Base-by-base conservation (phyloP, 1,139 yeast genomes). In the Meyerozyma guilliermondii region DNA sequence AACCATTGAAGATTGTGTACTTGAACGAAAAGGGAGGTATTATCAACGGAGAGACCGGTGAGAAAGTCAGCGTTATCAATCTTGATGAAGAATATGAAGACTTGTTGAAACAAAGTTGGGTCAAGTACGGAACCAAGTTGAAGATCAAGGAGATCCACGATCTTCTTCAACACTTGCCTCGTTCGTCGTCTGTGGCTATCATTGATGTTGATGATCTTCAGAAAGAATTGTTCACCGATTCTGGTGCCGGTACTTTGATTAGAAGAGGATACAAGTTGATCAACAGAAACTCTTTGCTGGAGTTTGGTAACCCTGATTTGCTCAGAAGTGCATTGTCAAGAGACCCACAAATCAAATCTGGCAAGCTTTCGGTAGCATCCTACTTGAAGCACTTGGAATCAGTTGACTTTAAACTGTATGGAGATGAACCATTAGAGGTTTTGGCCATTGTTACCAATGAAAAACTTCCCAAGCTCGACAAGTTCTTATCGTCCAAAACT, bases 231-330 rank as follows among this genome's bases (percentile, higher is more conserved):
- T 92, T 92, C 68, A 92, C 99, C 41, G 98, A 94, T 62, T 86
- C 96, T 13, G 99, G 99, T 65, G 99, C 98, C 39, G 99, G 99
- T 59, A 92, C 99, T 41, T 76, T 92, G 71, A 89, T 92, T 57
- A 85, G 98, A 76, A 82, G 98, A 65, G 99, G 99, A 48, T 88
- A 92, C 71, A 88, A 88, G 68, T 76, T 92, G 52, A 67, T 84
- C 45, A 83, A 83, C 55, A 80, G 87, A 62, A 74, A 76, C 52
- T 77, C 84, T 36, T 71, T 88, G 46, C 68, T 72, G 41, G 92
- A 87, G 47, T 88, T 91, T 60, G 77, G 87, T 34, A 78, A 85
- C 55, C 81, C 83, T 11, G 96, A 87, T 59, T 70, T 81, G 43
- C 76, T 91, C 54, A 78, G 96, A 66, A 65, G 74, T 41, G 94